phyloP scores from a whole-genome alignment of 352 stramenopile genomes.

The Sclerospora graminicola region DNA sequence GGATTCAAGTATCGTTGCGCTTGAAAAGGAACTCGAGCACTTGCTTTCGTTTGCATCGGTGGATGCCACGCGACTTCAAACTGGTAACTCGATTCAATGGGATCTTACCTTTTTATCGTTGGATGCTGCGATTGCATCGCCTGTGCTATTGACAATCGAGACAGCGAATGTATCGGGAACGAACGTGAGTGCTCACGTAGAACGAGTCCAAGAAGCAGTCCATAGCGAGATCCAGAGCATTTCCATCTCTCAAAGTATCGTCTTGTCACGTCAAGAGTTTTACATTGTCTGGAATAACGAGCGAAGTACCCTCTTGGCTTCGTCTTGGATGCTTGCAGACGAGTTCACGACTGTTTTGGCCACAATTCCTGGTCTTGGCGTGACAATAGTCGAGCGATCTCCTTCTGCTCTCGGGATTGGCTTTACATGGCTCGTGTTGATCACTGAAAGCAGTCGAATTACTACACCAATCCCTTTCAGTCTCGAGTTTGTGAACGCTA shows the following conservation, averaged over 20 bases:
- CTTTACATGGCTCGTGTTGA: constrained; percentile 32
- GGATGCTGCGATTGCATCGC: constrained; percentile 7
- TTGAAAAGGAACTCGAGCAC: too few species aligned
- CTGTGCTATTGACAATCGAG: constrained; percentile 10
- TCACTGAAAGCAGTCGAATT: constrained; percentile 15
- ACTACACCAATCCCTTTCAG: constrained; percentile 10
- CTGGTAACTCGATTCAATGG: constrained; percentile 15
- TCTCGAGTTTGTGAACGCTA: too few species aligned
- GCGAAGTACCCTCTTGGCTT: constrained; percentile 10
- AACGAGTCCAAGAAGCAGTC: constrained; percentile 3
- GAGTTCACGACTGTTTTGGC: constrained; percentile 20
- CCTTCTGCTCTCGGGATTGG: constrained; percentile 24
- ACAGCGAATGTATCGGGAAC: constrained; percentile 16
- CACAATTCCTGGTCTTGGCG: constrained; percentile 25
- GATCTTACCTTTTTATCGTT: constrained; percentile 30
- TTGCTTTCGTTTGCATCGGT: too few species aligned
- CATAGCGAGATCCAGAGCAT: constrained; percentile 34
- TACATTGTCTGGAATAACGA: constrained; percentile 30
- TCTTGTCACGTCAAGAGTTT: constrained; percentile 16
- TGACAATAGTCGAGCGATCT: constrained; percentile 26
- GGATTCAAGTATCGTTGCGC: constrained; percentile 1
- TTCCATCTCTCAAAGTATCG: constrained; percentile 24
- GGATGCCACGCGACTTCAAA: neutral
- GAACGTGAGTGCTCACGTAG: constrained; percentile 5
- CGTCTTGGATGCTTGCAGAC: constrained; percentile 20